Evolutionary conservation across 768 basidiomycete species (phyloP), one percentile per base, ranked within the genome.

Genomic region (Macrolepiota dolichaula): DNA sequence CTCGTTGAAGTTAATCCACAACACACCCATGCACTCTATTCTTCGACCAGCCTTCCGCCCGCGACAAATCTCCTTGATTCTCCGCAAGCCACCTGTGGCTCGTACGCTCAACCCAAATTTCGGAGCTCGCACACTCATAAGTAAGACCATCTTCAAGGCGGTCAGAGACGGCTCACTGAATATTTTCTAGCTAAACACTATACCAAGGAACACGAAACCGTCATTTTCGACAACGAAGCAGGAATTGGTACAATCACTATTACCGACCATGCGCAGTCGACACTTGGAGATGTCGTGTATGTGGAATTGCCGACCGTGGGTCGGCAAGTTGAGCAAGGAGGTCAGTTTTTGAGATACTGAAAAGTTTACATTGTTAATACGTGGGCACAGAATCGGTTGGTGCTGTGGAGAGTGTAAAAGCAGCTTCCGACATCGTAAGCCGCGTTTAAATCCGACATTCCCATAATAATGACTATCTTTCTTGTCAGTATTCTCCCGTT

Each of bases 261-360:
- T 70, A 98, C 97, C 15, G 79, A 96, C 70, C 91, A 97, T 70
- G 97, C 97, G 1, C 94, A 98, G 73, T 81, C 87, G 52, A 86
- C 88, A 36, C 82, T 99, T 2, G 97, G 97, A 35, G 97, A 99
- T 72, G 94, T 98, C 55, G 97, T 98, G 51, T 99, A 92, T 76
- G 95, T 98, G 51, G 97, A 98, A 72, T 82, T 99, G 51, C 92
- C 93, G 1, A 66, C 70, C 10, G 70, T 81, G 9, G 94, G 90
- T 4, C 77, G 81, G 0, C 71, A 82, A 61, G 77, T 98, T 57
- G 70, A 70, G 7, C 78, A 89, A 73, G 92, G 91, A 66, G 92
- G 96, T 96, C 66, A 67, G 94, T 67, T 46, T 13, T 24, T 17
- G 15, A 46, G 59, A 22, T 57, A 51, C 51, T 53, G 27, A 15